Percentiles rank a stretch among this genome's conserved stretches.
Evolutionary conservation across 1,284 basidiomycete genomes (phyloP).

Genomic region (Sphagnurus paluster): DNA sequence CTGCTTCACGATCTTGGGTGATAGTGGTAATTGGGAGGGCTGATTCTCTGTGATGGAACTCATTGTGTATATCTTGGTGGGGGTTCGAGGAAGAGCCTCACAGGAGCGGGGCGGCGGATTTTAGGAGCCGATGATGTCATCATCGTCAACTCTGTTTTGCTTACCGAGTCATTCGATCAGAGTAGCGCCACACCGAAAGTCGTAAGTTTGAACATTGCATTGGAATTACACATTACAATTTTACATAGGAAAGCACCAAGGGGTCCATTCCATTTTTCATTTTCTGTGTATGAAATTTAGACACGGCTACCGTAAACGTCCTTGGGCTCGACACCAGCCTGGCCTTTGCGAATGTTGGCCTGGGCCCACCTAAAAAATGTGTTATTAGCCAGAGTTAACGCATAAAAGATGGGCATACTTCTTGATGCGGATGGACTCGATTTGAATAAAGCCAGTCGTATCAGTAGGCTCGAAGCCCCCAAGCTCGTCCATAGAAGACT

Average conservation of each 20-base stretch:
- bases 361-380: conserved; percentile 68
- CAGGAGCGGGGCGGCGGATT: too few relatives aligned
- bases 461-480: conserved; percentile 96
- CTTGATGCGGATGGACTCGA: conserved; percentile 94
- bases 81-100: too few relatives aligned
- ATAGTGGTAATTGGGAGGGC: too few relatives aligned
- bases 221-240: too few relatives aligned
- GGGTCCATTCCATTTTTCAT: not conserved
- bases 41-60: not conserved
- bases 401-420: conserved; percentile 59
- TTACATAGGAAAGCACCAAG: too few relatives aligned
- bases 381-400: conserved; percentile 1
- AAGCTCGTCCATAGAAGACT: conserved; percentile 99
- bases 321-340: conserved; percentile 72
- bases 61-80: too few relatives aligned
- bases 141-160: too few relatives aligned
- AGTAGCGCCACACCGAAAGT: too few relatives aligned
- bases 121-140: too few relatives aligned
- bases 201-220: too few relatives aligned
- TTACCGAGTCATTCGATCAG: too few relatives aligned
- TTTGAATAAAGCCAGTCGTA: conserved; percentile 91
- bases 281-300: conserved; percentile 26
- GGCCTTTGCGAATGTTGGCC: conserved; percentile 81
- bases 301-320: conserved; percentile 73
- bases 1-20: conserved; percentile 32